Evolutionary conservation across 306 rosid genomes (phyloP), one percentile per base, ranked within the genome.

Genomic region (Cicer cuneatum): DNA sequence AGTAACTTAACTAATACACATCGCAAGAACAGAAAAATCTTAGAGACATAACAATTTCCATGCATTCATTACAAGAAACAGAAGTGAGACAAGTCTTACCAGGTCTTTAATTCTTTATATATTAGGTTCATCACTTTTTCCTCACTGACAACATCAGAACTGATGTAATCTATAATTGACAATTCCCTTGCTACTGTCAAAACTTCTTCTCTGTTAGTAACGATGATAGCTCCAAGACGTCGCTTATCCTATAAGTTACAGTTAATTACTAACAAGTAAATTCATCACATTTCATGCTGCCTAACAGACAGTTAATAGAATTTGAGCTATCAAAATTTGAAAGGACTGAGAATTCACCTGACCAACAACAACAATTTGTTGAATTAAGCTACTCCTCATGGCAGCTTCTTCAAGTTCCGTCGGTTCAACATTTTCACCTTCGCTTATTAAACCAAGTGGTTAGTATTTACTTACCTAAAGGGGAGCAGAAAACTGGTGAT

Each of bases 341-440:
- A 48, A 52, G 46, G 59, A 53, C 14, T 11, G 14, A 69, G 53
- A 33, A 53, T 72, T 53, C 73, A 93, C 98, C 98, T 93, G 98
- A 74, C 98, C 98, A 59, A 93, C 74, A 65, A 93, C 91, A 70
- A 93, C 85, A 73, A 93, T 88, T 73, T 93, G 97, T 67, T 91
- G 96, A 76, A 93, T 89, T 71, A 83, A 71, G 75, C 70, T 84
- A 76, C 98, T 93, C 77, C 85, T 87, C 87, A 93, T 74, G 66
- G 97, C 96, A 80, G 94, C 96, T 85, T 88, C 98, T 86, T 93
- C 98, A 67, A 93, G 90, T 74, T 76, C 93, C 1, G 3, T 81
- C 0, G 98, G 98, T 82, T 93, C 98, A 71, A 91, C 92, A 78
- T 93, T 93, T 87, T 93, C 97, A 59, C 98, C 98, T 93, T 69